These are phyloP conservation scores for Centrapalus pauciflorus DNA, from an alignment of 129 eudicot species.

Conservation along the genomic window DNA sequence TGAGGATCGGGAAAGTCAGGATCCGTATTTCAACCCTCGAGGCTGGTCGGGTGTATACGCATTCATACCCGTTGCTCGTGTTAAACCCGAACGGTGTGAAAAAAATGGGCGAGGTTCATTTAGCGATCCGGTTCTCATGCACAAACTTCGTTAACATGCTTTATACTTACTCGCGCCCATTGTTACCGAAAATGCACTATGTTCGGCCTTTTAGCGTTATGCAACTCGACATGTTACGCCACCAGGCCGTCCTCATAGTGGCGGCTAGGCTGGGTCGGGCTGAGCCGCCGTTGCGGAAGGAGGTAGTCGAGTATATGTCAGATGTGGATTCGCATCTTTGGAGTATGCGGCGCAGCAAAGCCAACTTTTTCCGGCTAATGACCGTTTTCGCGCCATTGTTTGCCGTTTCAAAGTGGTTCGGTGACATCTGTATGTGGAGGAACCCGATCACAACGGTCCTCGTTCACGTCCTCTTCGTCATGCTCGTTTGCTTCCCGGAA, in stretches of 20 bases:
- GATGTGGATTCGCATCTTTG: conserved; percentile 94
- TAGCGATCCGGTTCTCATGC: conserved; percentile 86
- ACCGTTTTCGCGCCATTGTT: conserved; percentile 69
- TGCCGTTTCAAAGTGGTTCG: conserved; percentile 75
- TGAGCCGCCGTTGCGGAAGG: conserved; percentile 83
- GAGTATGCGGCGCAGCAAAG: conserved; percentile 94
- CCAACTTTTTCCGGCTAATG: conserved; percentile 87
- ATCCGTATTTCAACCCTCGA: conserved; percentile 90
- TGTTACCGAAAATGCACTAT: conserved; percentile 89
- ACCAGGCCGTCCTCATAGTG: conserved; percentile 84
- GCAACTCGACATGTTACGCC: conserved; percentile 93
- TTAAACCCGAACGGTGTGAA: conserved; percentile 88
- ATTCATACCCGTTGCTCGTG: conserved; percentile 85
- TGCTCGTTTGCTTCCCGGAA: conserved; percentile 92
- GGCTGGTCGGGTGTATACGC: conserved; percentile 88
- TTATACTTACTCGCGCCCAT: conserved; percentile 62
- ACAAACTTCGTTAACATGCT: conserved; percentile 90
- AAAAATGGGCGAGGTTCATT: conserved; percentile 95
- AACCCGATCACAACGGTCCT: conserved; percentile 89
- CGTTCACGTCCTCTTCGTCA: conserved; percentile 65
- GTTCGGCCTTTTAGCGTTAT: conserved; percentile 79
- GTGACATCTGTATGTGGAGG: conserved; percentile 87
- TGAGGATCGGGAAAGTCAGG: conserved; percentile 81
- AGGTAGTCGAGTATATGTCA: conserved; percentile 96
- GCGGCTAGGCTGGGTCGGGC: conserved; percentile 88